These are phyloP conservation scores for Acacia crassicarpa DNA, from an alignment of 306 rosid genomes.

Conservation along the genomic window DNA sequence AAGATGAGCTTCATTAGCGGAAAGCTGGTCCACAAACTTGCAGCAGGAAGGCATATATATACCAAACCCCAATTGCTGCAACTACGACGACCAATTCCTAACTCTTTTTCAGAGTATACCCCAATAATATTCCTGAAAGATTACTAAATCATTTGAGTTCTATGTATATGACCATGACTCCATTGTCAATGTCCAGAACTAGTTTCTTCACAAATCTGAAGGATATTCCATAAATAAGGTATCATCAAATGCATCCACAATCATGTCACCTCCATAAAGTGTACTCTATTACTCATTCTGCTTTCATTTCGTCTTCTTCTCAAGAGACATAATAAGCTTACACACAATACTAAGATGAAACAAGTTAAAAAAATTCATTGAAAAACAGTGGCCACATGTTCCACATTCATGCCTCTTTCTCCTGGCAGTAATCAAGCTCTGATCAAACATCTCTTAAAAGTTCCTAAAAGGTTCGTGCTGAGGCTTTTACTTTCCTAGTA, in stretches of 20 bases:
- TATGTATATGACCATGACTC: background rate
- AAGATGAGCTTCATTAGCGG: background rate
- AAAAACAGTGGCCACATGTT: conserved; percentile 19
- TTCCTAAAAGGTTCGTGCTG: conserved; percentile 6
- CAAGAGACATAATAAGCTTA: conserved; percentile 13
- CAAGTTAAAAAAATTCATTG: conserved; percentile 4
- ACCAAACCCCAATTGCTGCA: background rate
- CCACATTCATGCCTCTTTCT: background rate
- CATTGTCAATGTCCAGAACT: background rate
- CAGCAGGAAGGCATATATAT: background rate
- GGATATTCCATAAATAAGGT: conserved; percentile 5
- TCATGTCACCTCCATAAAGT: conserved; percentile 5
- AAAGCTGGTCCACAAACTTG: background rate
- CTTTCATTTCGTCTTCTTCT: conserved; percentile 6
- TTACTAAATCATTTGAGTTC: conserved; percentile 16
- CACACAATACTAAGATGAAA: conserved; percentile 12
- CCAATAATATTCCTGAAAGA: background rate
- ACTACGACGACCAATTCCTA: background rate
- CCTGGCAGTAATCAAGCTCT: conserved; percentile 6
- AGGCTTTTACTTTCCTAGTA: background rate
- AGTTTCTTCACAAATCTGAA: background rate
- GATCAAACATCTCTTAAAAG: conserved; percentile 4
- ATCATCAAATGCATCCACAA: conserved; percentile 22
- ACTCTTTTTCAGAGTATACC: background rate
- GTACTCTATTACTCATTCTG: background rate